Conservation (phyloP, 768 basidiomycete species). For the Gloeophyllum trabeum region DNA sequence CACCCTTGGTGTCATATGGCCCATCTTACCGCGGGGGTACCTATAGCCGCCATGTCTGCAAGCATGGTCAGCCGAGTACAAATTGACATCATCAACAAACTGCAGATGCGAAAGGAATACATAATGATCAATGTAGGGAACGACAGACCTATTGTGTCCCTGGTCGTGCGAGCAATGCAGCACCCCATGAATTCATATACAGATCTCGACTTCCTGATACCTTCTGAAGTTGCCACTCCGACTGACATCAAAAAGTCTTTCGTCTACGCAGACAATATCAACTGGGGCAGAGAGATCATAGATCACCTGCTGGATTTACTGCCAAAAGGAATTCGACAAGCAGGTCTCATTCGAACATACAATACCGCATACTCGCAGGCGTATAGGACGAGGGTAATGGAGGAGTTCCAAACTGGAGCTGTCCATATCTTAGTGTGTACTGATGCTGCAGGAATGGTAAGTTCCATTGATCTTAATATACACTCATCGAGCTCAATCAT, state of each 20-base stretch:
- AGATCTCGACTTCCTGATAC: slow-evolving; percentile 17
- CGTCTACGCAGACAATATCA: slow-evolving; percentile 14
- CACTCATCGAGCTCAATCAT: not conserved
- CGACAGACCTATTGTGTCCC: slow-evolving; percentile 14
- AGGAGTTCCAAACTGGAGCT: slow-evolving; percentile 7
- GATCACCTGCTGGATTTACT: slow-evolving; percentile 9
- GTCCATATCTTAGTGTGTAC: slow-evolving; percentile 14
- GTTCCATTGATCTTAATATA: not conserved
- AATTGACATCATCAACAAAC: slow-evolving; percentile 7
- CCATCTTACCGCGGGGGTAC: slow-evolving; percentile 12
- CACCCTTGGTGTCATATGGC: slow-evolving; percentile 11
- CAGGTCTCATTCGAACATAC: slow-evolving; percentile 9
- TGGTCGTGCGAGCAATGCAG: slow-evolving; percentile 14
- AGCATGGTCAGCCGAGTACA: slow-evolving; percentile 10
- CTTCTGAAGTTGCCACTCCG: not conserved
- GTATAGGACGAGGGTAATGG: slow-evolving; percentile 10
- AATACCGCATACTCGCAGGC: slow-evolving; percentile 10
- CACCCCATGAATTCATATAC: slow-evolving; percentile 11
- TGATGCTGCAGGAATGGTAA: slow-evolving; percentile 15
- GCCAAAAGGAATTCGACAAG: not conserved
- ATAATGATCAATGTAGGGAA: slow-evolving; percentile 13
- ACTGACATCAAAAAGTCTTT: slow-evolving; percentile 15
- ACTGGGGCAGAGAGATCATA: slow-evolving; percentile 6
- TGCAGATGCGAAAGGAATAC: slow-evolving; percentile 6
- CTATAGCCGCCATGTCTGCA: slow-evolving; percentile 13